Evolutionary conservation across 2,329 filamentous ascomycete genomes (phyloP).

Genomic region (Leptographium galeiforme): DNA sequence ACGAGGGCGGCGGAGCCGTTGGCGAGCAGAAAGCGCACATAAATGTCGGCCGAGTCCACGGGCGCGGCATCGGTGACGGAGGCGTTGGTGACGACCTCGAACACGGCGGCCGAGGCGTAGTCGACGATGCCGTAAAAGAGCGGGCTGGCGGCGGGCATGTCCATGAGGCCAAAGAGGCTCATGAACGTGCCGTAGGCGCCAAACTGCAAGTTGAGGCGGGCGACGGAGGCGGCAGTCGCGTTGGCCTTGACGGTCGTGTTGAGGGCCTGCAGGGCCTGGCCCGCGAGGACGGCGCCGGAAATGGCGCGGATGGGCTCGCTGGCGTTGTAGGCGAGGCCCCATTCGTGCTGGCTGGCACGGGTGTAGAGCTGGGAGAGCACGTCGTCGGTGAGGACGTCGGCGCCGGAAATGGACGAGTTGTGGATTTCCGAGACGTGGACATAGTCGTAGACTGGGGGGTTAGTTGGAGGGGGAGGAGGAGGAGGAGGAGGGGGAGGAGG

Average conservation of each 20-base stretch:
- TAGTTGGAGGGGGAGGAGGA: not conserved
- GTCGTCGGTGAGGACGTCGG: slow-evolving; percentile 43
- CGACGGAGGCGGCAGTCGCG: slow-evolving; percentile 15
- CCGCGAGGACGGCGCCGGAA: slow-evolving; percentile 42
- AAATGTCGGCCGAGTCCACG: slow-evolving; percentile 27
- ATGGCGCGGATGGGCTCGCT: slow-evolving; percentile 52
- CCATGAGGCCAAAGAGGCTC: slow-evolving; percentile 47
- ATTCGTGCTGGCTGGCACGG: slow-evolving; percentile 73
- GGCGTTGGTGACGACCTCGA: slow-evolving; percentile 55
- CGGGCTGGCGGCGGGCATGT: slow-evolving; percentile 33
- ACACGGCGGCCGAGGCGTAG: slow-evolving; percentile 70
- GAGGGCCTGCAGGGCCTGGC: slow-evolving; percentile 38
- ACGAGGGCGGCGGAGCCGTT: slow-evolving; percentile 43
- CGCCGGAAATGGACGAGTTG: slow-evolving; percentile 44
- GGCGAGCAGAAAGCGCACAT: slow-evolving; percentile 47
- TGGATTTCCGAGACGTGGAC: slow-evolving; percentile 48
- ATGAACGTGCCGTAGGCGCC: slow-evolving; percentile 49
- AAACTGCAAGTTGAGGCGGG: slow-evolving; percentile 39
- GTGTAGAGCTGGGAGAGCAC: slow-evolving; percentile 50
- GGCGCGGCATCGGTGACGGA: slow-evolving; percentile 23
- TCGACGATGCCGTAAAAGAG: slow-evolving; percentile 69
- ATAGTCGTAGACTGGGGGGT: slow-evolving; percentile 38
- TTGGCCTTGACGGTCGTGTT: slow-evolving; percentile 30
- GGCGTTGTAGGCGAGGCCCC: slow-evolving; percentile 67
- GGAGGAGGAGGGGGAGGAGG: not conserved